A percentile compares a stretch with the other conserved stretches of the same genome.
phyloP scores from a whole-genome alignment of 2,329 filamentous ascomycete species.

The Clarireedia sp. region DNA sequence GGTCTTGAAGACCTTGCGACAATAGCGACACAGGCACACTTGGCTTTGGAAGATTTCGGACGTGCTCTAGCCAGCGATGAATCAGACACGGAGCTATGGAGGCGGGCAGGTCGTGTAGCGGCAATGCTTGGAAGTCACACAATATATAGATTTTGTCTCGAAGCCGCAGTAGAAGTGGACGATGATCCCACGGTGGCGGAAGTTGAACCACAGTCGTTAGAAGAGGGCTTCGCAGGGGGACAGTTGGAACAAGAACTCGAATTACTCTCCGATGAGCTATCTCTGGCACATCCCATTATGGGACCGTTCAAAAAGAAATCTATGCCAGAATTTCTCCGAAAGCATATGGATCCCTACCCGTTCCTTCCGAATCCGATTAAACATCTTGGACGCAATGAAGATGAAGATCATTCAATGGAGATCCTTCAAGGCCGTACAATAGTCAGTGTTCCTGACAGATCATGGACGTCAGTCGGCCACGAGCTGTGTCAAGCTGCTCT shows the following conservation, averaged over 20 bases:
- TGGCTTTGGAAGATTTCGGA: constrained; percentile 49
- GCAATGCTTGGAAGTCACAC: constrained; percentile 49
- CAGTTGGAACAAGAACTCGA: constrained; percentile 49
- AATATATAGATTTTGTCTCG: constrained; percentile 53
- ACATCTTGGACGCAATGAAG: constrained; percentile 6
- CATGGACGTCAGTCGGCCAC: constrained; percentile 26
- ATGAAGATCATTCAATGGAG: constrained; percentile 8
- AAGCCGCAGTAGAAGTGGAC: constrained; percentile 59
- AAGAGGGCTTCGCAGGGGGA: constrained; percentile 55
- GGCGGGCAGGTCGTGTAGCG: constrained; percentile 49
- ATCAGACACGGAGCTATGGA: constrained; percentile 60
- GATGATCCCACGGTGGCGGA: constrained; percentile 57
- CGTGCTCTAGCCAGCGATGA: constrained; percentile 56
- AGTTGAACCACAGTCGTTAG: constrained; percentile 53
- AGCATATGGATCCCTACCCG: constrained; percentile 52
- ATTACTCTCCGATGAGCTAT: constrained; percentile 46
- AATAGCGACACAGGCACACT: constrained; percentile 25
- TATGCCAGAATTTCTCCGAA: constrained; percentile 44
- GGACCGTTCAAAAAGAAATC: constrained; percentile 45
- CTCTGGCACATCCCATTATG: constrained; percentile 54
- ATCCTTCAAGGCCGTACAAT: constrained; percentile 9
- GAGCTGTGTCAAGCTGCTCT: constrained; percentile 18
- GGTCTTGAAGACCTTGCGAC: constrained; percentile 33
- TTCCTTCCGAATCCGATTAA: constrained; percentile 49
- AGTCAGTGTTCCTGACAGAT: constrained; percentile 18